Evolutionary conservation across 805 yeast genomes (phyloP), one percentile per base, ranked within the genome.

Genomic region (Yamadazyma phyllophila): DNA sequence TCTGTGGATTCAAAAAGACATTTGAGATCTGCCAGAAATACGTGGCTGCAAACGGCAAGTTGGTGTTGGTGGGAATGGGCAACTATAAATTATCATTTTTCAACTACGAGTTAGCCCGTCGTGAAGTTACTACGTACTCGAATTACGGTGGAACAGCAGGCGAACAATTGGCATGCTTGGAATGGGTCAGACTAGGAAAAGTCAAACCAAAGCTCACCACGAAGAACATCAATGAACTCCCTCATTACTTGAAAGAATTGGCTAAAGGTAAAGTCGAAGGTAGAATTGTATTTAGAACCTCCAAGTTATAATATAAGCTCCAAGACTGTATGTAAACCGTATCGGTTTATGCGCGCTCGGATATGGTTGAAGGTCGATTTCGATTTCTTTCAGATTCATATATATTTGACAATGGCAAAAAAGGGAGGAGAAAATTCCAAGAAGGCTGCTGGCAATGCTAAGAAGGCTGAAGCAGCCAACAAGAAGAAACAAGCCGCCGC

Each of bases 401-500:
- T 20, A 20, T 20, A 20, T 20, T 20, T 20, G 24, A 20, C 24
- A 20, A 77, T 77, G 82, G 82, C 80, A 4, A 74, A 74, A 58
- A 50, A 65, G 52, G 67, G 66, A 20, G 78, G 73, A 33, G 81
- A 74, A 51, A 79, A 78, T 65, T 50, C 75, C 27, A 79, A 78
- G 63, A 79, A 79, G 58, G 85, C 76, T 0, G 80, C 80, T 6
- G 86, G 86, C 26, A 78, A 82, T 53, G 86, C 85, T 39, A 74
- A 71, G 49, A 83, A 83, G 66, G 86, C 86, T 1, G 88, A 81
- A 32, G 71, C 74, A 9, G 86, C 87, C 17, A 73, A 68, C 53
- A 73, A 74, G 57, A 83, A 83, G 64, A 67, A 72, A 39, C 75
- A 71, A 32, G 85, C 71, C 10, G 78, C 71, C n/a, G 71, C 65